A percentile compares a stretch with the other conserved stretches of the same genome.
phyloP scores from a whole-genome alignment of 768 basidiomycete genomes.

The Phaeolepiota aurea region DNA sequence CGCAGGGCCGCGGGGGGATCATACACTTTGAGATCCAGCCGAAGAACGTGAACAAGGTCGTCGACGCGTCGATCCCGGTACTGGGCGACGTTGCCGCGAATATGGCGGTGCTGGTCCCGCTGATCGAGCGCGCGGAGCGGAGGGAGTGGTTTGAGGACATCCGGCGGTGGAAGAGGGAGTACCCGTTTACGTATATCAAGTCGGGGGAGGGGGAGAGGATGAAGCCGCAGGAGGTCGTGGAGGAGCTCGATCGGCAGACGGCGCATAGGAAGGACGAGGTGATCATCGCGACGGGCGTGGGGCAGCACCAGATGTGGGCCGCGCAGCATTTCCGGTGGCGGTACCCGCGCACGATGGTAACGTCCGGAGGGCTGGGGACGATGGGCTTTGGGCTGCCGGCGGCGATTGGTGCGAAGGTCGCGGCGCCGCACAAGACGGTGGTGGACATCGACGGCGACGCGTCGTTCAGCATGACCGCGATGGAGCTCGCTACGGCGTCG shows the following conservation, averaged over 20 bases:
- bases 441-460: constrained; percentile 98
- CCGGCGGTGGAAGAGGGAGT: constrained; percentile 74
- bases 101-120: constrained; percentile 72
- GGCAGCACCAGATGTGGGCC: constrained; percentile 99
- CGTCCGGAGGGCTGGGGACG: constrained; percentile 95
- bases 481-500: constrained; percentile 94
- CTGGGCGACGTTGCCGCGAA: constrained; percentile 89
- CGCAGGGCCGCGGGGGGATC: constrained; percentile 85
- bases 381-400: constrained; percentile 98
- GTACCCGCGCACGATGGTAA: constrained; percentile 79
- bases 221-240: constrained; percentile 96
- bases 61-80: constrained; percentile 89
- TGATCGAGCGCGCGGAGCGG: constrained; percentile 59
- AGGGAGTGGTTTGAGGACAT: constrained; percentile 80
- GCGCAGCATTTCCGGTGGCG: constrained; percentile 92
- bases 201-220: constrained; percentile 56
- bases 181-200: constrained; percentile 84
- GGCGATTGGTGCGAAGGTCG: constrained; percentile 96
- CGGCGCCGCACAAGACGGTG: constrained; percentile 86
- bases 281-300: constrained; percentile 88
- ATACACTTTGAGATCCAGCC: constrained; percentile 99
- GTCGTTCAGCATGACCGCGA: constrained; percentile 98
- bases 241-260: constrained; percentile 83
- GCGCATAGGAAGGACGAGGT: constrained; percentile 77
- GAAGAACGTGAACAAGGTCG: constrained; percentile 99